These are phyloP conservation scores for Moesziomyces sp. DNA, from an alignment of 1,284 basidiomycete species.

Conservation along the genomic window DNA sequence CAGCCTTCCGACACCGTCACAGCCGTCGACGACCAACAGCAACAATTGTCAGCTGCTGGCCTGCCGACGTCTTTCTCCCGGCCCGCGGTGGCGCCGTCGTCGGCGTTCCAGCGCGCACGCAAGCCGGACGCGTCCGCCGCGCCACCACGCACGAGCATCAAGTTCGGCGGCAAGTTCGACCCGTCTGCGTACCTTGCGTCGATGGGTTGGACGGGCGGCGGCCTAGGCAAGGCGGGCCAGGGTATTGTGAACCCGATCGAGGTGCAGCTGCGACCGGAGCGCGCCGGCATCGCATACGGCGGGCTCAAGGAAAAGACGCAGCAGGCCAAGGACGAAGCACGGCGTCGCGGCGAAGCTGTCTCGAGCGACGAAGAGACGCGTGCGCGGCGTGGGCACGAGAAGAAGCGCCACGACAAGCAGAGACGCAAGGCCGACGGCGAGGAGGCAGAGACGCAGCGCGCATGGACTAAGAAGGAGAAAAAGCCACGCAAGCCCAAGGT, in stretches of 20 bases:
- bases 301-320: conserved; percentile 64
- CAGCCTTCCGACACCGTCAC: too few relatives aligned
- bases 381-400: not conserved
- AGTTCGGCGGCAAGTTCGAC: conserved; percentile 59
- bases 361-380: conserved; percentile 49
- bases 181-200: conserved; percentile 59
- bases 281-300: conserved; percentile 65
- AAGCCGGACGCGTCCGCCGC: not conserved
- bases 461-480: conserved; percentile 51
- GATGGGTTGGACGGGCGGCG: conserved; percentile 67
- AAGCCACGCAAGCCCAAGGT: conserved; percentile 58
- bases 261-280: conserved; percentile 62
- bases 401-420: conserved; percentile 68
- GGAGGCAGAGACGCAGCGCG: conserved; percentile 14
- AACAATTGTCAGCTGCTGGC: conserved; percentile 16
- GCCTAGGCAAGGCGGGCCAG: conserved; percentile 61
- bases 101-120: conserved; percentile 30
- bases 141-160: conserved; percentile 32
- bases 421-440: conserved; percentile 60
- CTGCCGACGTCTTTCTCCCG: conserved; percentile 27
- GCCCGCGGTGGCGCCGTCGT: conserved; percentile 17
- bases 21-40: not conserved
- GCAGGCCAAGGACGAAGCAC: conserved; percentile 57
- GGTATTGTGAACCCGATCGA: conserved; percentile 66
- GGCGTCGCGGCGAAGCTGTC: conserved; percentile 40